Base-by-base conservation (phyloP, 169 alveolate species). In the Cryptosporidium muris region DNA sequence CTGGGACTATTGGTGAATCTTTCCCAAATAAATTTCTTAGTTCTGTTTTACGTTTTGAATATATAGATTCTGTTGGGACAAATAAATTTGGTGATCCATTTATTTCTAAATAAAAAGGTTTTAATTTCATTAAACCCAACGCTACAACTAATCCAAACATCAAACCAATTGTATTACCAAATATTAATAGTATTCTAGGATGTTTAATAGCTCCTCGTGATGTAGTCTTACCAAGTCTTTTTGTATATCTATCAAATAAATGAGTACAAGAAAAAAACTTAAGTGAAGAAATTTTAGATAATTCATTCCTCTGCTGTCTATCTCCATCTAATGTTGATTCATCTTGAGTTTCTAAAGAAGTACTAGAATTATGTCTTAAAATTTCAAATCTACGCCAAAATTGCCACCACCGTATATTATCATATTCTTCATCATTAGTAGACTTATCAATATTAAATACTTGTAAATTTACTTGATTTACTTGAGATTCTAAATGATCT, bases 61-160 rank as follows among this genome's bases (percentile, higher is more conserved):
- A 62, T 9, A 74, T 74, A 0, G 85, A 74, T 43, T 58, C 60
- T 74, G 66, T 45, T 5, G 68, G 85, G n/a, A 74, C 63, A 42
- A 74, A 74, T 42, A 74, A 48, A 42, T 74, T 68, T 43, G 74
- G 85, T 9, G 85, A 74, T 4, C 85, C 85, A 47, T 74, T 74
- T 9, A 74, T 68, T 14, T 74, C 85, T 2, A 74, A 49, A 62
- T 74, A 64, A 38, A 74, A 74, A 12, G 85, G 85, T 40, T 49
- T 47, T n/a, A 74, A 38, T 51, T 74, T 74, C 85, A 74, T 74
- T 11, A 74, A 12, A 9, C 85, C 85, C 63, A 74, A 45, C 9
- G 85, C 85, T 42, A 74, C 85, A 25, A 60, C 37, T 74, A 54
- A 37, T 25, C 85, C 85, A 62, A 74, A 47, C 63, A 74, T 42